Conservation (phyloP, 768 basidiomycete species). For the Mycena galopus region DNA sequence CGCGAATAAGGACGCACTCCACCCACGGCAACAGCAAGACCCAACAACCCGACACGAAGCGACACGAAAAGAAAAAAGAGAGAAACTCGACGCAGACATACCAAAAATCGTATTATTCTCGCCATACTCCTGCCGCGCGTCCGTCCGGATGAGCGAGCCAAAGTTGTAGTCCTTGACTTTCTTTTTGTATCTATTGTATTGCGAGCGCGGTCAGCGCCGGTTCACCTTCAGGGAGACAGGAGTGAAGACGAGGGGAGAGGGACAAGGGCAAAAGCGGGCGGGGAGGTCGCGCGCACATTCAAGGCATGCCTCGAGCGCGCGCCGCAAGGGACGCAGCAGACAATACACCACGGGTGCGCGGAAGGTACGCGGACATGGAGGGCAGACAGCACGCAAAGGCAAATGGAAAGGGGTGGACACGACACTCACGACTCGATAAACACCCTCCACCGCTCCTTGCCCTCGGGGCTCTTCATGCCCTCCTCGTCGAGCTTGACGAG, state of each 20-base stretch:
- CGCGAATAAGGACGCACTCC: too few relatives aligned
- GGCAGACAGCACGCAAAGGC: too few relatives aligned
- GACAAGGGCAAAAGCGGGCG: background rate
- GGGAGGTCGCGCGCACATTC: too few relatives aligned
- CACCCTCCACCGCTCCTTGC: constrained; percentile 91
- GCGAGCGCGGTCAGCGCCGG: background rate
- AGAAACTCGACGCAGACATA: constrained; percentile 49
- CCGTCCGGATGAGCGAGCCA: constrained; percentile 91
- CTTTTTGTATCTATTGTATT: constrained; percentile 89
- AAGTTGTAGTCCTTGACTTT: constrained; percentile 96
- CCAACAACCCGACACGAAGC: background rate
- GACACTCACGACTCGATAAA: constrained; percentile 79
- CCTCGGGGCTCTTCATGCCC: constrained; percentile 88
- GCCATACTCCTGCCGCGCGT: constrained; percentile 84
- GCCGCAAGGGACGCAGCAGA: too few relatives aligned
- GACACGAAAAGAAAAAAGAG: background rate
- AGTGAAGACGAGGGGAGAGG: background rate
- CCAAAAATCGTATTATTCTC: constrained; percentile 97
- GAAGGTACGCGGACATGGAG: too few relatives aligned
- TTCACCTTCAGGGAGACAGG: background rate
- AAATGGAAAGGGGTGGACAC: too few relatives aligned
- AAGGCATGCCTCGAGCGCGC: too few relatives aligned
- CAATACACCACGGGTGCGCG: too few relatives aligned
- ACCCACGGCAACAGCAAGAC: too few relatives aligned
- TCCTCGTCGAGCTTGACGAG: constrained; percentile 84